These are phyloP conservation scores for Skeletonema potamos DNA, from an alignment of 108 stramenopile species.

Conservation along the genomic window DNA sequence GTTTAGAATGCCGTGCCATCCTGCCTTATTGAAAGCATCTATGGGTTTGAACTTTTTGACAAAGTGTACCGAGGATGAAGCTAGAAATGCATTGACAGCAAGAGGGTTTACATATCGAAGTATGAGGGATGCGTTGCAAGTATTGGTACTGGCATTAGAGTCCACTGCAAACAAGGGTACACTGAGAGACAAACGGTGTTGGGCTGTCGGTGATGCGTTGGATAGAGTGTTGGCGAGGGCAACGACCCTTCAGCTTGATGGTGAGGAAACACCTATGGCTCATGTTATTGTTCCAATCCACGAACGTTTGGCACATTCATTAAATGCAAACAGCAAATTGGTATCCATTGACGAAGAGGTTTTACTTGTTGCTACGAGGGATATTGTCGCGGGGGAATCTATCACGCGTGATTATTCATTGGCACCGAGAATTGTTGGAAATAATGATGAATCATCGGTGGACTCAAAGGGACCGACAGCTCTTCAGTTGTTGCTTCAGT, in stretches of 20 bases:
- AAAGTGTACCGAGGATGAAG: constrained; percentile 10
- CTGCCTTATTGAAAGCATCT: constrained; percentile 15
- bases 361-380: constrained; percentile 29
- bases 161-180: constrained; percentile 26
- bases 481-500: constrained; percentile 23
- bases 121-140: constrained; percentile 30
- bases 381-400: constrained; percentile 25
- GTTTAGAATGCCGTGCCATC: constrained; percentile 41
- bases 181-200: constrained; percentile 14
- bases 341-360: constrained; percentile 16
- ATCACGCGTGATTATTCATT: constrained; percentile 26
- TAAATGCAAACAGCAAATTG: constrained; percentile 23
- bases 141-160: constrained; percentile 14
- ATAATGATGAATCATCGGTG: background rate
- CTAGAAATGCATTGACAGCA: constrained; percentile 1
- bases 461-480: constrained; percentile 1
- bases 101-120: constrained; percentile 31
- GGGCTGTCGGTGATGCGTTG: constrained; percentile 31
- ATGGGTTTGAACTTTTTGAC: constrained; percentile 27
- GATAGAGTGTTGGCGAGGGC: constrained; percentile 18
- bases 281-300: constrained; percentile 26
- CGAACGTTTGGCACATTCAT: constrained; percentile 29
- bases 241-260: constrained; percentile 14
- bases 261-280: background rate
- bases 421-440: constrained; percentile 11